A percentile compares a stretch with the other conserved stretches of the same genome.
These are phyloP conservation scores for Sporothrix mexicana DNA, from an alignment of 2,329 filamentous ascomycete genomes.

Conservation along the genomic window DNA sequence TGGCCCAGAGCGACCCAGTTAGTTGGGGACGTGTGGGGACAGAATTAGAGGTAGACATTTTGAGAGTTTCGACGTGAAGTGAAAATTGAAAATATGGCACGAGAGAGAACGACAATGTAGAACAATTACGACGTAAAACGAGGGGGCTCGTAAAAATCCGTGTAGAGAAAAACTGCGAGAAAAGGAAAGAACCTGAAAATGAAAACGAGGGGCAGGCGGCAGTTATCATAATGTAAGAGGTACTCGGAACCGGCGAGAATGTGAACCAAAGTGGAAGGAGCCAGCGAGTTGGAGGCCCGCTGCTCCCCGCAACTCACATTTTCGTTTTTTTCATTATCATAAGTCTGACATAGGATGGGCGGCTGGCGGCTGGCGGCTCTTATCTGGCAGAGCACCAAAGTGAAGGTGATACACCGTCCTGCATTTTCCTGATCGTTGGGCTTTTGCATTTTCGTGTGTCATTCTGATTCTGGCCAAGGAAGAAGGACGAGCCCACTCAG, in stretches of 20 bases:
- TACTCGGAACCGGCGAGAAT: background rate
- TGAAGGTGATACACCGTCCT: constrained; percentile 14
- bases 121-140: background rate
- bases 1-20: constrained; percentile 7
- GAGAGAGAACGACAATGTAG: too few relatives aligned
- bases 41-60: too few relatives aligned
- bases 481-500: background rate
- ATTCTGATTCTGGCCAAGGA: constrained; percentile 8
- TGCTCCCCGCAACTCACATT: constrained; percentile 21
- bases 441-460: background rate
- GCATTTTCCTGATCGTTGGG: background rate
- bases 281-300: constrained; percentile 6
- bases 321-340: background rate
- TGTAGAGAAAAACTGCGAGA: background rate
- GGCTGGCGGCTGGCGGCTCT: constrained; percentile 14
- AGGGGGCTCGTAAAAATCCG: background rate
- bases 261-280: constrained; percentile 17
- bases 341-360: constrained; percentile 6
- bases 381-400: constrained; percentile 20
- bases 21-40: constrained; percentile 17
- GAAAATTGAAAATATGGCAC: too few relatives aligned
- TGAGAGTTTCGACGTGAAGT: background rate
- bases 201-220: constrained; percentile 14
- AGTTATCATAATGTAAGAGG: background rate
- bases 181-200: background rate